Conservation (phyloP, 805 yeast genomes). For the Candida krabiensis region DNA sequence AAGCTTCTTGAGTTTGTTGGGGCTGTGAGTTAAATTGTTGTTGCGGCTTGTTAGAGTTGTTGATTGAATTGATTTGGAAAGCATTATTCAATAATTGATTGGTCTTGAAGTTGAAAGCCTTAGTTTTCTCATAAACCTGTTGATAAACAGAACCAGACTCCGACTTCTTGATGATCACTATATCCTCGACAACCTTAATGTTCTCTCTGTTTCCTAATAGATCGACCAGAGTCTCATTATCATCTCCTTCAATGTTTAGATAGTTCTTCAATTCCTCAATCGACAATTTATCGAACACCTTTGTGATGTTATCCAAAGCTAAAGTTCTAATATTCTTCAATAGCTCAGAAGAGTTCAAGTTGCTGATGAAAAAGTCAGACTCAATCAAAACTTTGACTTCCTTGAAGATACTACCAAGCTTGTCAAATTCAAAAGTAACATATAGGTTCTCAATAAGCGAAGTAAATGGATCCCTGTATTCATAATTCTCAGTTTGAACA, state of each 20-base stretch:
- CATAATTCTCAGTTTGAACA: constrained; percentile 61
- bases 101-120: constrained; percentile 59
- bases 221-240: constrained; percentile 28
- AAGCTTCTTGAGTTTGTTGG: constrained; percentile 3
- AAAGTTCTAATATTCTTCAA: constrained; percentile 24
- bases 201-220: constrained; percentile 15
- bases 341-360: constrained; percentile 33
- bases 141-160: constrained; percentile 60
- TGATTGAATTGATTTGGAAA: constrained; percentile 22
- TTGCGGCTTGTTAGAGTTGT: constrained; percentile 11
- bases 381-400: constrained; percentile 49
- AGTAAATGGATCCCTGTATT: constrained; percentile 65
- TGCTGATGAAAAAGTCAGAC: constrained; percentile 58
- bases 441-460: constrained; percentile 54
- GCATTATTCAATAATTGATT: constrained; percentile 54
- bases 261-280: constrained; percentile 19
- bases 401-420: constrained; percentile 46
- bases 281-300: constrained; percentile 25
- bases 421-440: constrained; percentile 58
- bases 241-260: constrained; percentile 13
- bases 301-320: constrained; percentile 25
- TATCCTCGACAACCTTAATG: constrained; percentile 48
- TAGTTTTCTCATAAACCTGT: constrained; percentile 67
- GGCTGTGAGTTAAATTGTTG: constrained; percentile 8
- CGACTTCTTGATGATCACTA: constrained; percentile 51